Percentiles rank a stretch among this genome's conserved stretches.
phyloP scores from a whole-genome alignment of 1,139 yeast species.

The Saccharomycopsis crataegensis region DNA sequence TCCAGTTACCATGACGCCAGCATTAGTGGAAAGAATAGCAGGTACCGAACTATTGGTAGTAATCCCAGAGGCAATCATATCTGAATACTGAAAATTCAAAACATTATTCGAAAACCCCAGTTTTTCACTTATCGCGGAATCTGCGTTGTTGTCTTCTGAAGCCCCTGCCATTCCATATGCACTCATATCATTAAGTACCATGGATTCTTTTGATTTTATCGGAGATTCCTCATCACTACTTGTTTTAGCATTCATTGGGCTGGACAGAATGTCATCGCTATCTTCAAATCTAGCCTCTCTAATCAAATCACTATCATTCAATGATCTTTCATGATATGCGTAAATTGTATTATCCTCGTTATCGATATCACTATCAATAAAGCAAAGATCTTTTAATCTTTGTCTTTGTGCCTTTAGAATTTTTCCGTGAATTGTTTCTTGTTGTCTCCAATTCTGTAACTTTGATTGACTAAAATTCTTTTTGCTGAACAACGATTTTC shows the following conservation, averaged over 20 bases:
- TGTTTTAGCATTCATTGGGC: background rate
- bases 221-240: background rate
- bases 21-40: slow-evolving; percentile 1
- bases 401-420: background rate
- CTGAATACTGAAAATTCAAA: background rate
- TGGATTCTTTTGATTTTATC: background rate
- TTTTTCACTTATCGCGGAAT: too few relatives aligned
- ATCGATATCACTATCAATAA: background rate
- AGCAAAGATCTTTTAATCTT: background rate
- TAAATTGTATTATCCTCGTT: slow-evolving; percentile 4
- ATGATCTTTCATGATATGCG: slow-evolving; percentile 7
- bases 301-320: slow-evolving; percentile 5
- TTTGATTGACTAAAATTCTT: background rate
- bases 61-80: slow-evolving; percentile 3
- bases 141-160: background rate
- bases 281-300: background rate
- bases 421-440: background rate
- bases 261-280: background rate
- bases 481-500: slow-evolving; percentile 24
- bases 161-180: background rate
- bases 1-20: background rate
- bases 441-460: background rate
- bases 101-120: too few relatives aligned
- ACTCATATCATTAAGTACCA: background rate
- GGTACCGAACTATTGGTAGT: background rate